phyloP scores from a whole-genome alignment of 2,329 filamentous ascomycete genomes.

The Talaromyces atroroseus region DNA sequence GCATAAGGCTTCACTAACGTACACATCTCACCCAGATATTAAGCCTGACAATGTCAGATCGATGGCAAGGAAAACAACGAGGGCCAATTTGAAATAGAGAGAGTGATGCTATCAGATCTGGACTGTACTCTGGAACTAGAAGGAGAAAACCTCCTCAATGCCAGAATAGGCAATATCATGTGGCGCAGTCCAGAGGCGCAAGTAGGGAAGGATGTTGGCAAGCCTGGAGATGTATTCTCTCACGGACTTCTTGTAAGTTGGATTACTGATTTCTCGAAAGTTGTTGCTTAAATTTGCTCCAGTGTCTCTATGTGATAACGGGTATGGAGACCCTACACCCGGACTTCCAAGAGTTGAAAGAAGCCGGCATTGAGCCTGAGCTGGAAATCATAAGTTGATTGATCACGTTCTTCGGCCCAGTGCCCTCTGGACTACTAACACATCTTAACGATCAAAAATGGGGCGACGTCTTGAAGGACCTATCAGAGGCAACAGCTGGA shows the following conservation, averaged over 20 bases:
- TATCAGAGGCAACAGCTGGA: slow-evolving; percentile 18
- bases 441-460: slow-evolving; percentile 25
- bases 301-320: slow-evolving; percentile 23
- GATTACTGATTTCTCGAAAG: background rate
- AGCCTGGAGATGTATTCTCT: slow-evolving; percentile 14
- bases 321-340: slow-evolving; percentile 21
- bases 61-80: slow-evolving; percentile 4
- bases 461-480: slow-evolving; percentile 18
- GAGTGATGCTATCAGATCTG: slow-evolving; percentile 10
- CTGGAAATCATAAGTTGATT: slow-evolving; percentile 24
- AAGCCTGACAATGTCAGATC: slow-evolving; percentile 3
- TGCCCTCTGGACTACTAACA: slow-evolving; percentile 22
- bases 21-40: background rate
- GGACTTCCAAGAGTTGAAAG: slow-evolving; percentile 21
- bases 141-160: slow-evolving; percentile 12
- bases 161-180: slow-evolving; percentile 15
- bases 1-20: background rate
- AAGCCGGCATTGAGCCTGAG: slow-evolving; percentile 21
- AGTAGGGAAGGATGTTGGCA: slow-evolving; percentile 6
- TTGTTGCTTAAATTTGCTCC: background rate
- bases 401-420: slow-evolving; percentile 23
- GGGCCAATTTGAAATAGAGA: slow-evolving; percentile 2
- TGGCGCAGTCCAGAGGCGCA: slow-evolving; percentile 18
- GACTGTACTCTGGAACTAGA: slow-evolving; percentile 13
- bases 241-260: slow-evolving; percentile 15